Evolutionary conservation across 1,139 yeast genomes (phyloP), one percentile per base, ranked within the genome.

Genomic region (Meyerozyma carpophila): DNA sequence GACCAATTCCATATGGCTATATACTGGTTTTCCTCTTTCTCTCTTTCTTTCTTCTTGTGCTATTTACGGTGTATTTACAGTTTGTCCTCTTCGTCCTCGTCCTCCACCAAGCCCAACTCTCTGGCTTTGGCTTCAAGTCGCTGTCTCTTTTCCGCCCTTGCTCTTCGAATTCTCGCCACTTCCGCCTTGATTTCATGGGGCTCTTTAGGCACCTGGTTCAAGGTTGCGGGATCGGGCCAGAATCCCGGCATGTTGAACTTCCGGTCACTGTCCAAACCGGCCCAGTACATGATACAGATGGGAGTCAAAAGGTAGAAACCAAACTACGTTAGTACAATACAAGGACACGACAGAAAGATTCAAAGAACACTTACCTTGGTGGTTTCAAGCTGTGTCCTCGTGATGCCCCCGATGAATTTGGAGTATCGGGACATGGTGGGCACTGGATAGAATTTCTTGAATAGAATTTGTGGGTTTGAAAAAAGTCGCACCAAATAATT

Each of bases 221-320:
- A 75, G 2, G 96, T 84, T 32, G 86, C 85, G 34, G 97, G 97
- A 63, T 90, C 97, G 1, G 98, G 98, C 96, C 96, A 89, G 65
- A 88, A 90, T 14, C 96, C 96, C n/a, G 95, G 95, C 44, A 90
- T 82, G 59, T 89, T 88, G 62, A 91, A 81, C 67, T 89, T 90
- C 54, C 75, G 79, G 62, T 91, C 96, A 1, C 97, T 85, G 55
- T 90, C 91, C 38, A 85, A 76, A 59, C 97, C 97, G 42, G 89
- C 91, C 56, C 85, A 91, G 64, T 88, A 83, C 98, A 91, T 91
- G 56, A 90, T 84, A 18, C 79, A 77, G 42, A 91, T 86, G 1
- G 97, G 98, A 2, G 95, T 81, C 55, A 90, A 70, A 42, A 91
- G 79, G 61, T 88, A 90, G 57, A 90, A 84, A 0, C 96, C 84